phyloP scores from a whole-genome alignment of 371 early-diverging fungal species.

The Conidiobolus incongruus region DNA sequence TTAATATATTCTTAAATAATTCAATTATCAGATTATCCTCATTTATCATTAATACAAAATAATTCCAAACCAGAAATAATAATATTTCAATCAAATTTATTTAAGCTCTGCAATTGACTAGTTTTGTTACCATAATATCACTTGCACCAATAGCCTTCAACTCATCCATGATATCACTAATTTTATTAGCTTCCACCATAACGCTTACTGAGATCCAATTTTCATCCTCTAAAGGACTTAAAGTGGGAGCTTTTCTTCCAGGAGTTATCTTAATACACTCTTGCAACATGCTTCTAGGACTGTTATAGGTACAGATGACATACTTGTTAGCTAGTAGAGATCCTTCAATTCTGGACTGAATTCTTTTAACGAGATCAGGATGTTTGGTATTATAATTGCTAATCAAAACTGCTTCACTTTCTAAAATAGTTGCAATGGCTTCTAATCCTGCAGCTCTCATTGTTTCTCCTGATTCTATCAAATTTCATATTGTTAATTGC shows the following conservation, averaged over 20 bases:
- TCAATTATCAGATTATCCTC: too few relatives aligned
- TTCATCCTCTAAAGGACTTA: slow-evolving; percentile 59
- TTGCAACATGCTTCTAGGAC: slow-evolving; percentile 29
- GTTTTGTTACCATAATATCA: slow-evolving; percentile 70
- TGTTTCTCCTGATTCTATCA: slow-evolving; percentile 83
- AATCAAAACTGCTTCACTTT: slow-evolving; percentile 74
- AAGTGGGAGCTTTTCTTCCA: slow-evolving; percentile 78
- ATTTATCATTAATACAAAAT: too few relatives aligned
- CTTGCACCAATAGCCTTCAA: slow-evolving; percentile 75
- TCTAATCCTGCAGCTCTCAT: slow-evolving; percentile 94
- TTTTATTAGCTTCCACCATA: slow-evolving; percentile 58
- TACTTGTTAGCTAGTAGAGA: slow-evolving; percentile 70
- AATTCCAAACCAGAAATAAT: too few relatives aligned
- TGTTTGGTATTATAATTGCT: slow-evolving; percentile 28
- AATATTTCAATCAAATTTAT: too few relatives aligned
- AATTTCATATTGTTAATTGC: not conserved
- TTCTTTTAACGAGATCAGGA: slow-evolving; percentile 38
- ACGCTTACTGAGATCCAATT: slow-evolving; percentile 79
- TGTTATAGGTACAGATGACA: slow-evolving; percentile 79
- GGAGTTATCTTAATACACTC: slow-evolving; percentile 60
- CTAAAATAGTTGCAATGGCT: slow-evolving; percentile 53
- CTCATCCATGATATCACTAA: slow-evolving; percentile 73
- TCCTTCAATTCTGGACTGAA: slow-evolving; percentile 68
- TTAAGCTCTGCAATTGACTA: slow-evolving; percentile 56
- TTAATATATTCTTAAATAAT: too few relatives aligned